A percentile compares a stretch with the other conserved stretches of the same genome.
Conservation (phyloP, 148 eudicot species). For the Rhododendron griersonianum region DNA sequence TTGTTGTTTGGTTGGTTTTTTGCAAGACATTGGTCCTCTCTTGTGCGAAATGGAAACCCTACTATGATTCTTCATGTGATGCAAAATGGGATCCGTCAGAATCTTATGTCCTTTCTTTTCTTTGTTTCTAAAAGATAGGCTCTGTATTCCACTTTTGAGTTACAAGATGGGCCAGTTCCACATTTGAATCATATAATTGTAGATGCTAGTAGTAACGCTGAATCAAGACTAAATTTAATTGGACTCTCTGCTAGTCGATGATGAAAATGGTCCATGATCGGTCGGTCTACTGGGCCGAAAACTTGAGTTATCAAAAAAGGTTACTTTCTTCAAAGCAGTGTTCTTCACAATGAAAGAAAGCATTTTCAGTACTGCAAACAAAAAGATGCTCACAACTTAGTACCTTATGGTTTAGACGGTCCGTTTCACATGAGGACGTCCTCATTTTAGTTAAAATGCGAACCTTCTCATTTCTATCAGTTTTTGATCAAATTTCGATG, state of each 20-base stretch:
- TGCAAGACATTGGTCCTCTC: not conserved
- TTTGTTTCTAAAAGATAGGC: not conserved
- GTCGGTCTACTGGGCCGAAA: not conserved
- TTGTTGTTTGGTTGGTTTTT: not conserved
- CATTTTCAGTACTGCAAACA: not conserved
- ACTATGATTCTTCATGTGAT: not conserved
- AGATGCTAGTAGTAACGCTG: not conserved
- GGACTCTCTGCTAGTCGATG: not conserved
- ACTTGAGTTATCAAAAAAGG: not conserved
- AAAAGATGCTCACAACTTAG: not conserved
- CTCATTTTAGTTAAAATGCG: too few species aligned
- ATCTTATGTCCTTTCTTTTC: not conserved
- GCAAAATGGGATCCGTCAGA: not conserved
- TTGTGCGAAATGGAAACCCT: not conserved
- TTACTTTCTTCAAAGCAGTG: not conserved
- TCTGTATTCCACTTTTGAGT: not conserved
- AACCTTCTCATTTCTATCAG: rapidly evolving
- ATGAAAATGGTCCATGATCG: not conserved
- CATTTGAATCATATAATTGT: not conserved
- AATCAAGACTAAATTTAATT: not conserved
- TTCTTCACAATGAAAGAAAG: not conserved
- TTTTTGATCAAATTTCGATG: too few species aligned
- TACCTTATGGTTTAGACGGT: not conserved
- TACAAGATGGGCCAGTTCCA: not conserved
- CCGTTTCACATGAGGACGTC: too few species aligned